phyloP scores from a whole-genome alignment of 2,329 filamentous ascomycete genomes.

The Colletotrichum sp. region DNA sequence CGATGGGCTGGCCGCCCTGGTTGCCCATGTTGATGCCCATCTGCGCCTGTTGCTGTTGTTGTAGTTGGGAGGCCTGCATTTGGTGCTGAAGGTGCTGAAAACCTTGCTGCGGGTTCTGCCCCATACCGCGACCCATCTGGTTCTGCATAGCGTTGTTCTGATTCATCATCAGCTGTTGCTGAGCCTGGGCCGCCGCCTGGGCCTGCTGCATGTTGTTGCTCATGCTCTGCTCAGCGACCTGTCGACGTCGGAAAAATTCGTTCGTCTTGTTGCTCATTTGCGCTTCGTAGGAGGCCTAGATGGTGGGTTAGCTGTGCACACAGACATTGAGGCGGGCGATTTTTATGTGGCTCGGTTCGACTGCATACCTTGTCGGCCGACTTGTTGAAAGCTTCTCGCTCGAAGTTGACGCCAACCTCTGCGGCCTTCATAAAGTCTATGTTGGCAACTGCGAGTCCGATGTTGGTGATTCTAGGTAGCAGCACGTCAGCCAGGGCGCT shows the following conservation, averaged over 20 bases:
- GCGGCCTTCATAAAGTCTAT: conserved; percentile 46
- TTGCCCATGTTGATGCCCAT: conserved; percentile 46
- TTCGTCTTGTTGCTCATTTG: conserved; percentile 48
- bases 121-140: conserved; percentile 56
- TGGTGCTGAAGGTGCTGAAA: conserved; percentile 64
- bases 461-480: conserved; percentile 51
- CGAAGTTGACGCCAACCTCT: conserved; percentile 47
- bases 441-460: conserved; percentile 48
- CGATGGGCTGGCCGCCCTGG: conserved; percentile 38
- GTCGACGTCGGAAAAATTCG: conserved; percentile 55
- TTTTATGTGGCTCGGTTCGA: background rate
- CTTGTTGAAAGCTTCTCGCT: conserved; percentile 50
- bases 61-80: conserved; percentile 59
- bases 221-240: conserved; percentile 52
- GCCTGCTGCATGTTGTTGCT: conserved; percentile 56
- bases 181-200: conserved; percentile 42
- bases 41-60: conserved; percentile 44
- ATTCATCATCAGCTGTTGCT: conserved; percentile 55
- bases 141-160: conserved; percentile 51
- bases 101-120: conserved; percentile 53
- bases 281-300: conserved; percentile 54
- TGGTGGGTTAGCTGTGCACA: background rate
- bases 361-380: conserved; percentile 52
- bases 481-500: conserved; percentile 11
- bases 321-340: background rate